phyloP scores from a whole-genome alignment of 306 rosid genomes.

The Citrullus mucosospermus region DNA sequence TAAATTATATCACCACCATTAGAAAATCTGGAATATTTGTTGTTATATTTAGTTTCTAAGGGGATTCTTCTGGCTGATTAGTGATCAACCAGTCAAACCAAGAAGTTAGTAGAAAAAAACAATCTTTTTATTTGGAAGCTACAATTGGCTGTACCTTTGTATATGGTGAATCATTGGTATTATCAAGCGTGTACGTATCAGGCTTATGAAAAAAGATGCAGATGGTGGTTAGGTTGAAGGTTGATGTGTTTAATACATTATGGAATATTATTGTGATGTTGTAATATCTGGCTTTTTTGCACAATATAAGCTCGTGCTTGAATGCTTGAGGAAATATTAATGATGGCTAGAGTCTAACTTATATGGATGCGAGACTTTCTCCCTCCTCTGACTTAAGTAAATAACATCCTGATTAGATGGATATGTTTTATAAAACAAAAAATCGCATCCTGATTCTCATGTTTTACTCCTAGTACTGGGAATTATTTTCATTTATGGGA shows the following conservation, averaged over 20 bases:
- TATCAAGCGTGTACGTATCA: background rate
- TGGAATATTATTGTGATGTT: background rate
- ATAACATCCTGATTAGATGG: too few relatives aligned
- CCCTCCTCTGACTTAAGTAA: background rate
- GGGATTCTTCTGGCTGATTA: background rate
- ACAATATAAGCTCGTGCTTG: background rate
- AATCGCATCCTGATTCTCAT: background rate
- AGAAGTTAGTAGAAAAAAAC: background rate
- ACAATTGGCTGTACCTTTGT: background rate
- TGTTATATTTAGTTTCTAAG: background rate
- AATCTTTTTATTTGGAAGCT: background rate
- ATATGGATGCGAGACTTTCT: background rate
- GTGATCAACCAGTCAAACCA: background rate
- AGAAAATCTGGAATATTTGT: background rate
- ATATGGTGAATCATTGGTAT: background rate
- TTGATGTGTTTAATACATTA: background rate
- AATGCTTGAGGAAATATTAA: background rate
- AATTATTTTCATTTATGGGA: background rate
- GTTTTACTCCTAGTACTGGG: background rate
- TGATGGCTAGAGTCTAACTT: background rate
- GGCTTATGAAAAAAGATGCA: background rate
- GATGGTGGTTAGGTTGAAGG: background rate
- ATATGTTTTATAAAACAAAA: too few relatives aligned
- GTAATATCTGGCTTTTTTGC: background rate
- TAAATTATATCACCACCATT: constrained; percentile 13